phyloP scores from a whole-genome alignment of 2,329 filamentous ascomycete species.

The Paracoccidioides brasiliensis region DNA sequence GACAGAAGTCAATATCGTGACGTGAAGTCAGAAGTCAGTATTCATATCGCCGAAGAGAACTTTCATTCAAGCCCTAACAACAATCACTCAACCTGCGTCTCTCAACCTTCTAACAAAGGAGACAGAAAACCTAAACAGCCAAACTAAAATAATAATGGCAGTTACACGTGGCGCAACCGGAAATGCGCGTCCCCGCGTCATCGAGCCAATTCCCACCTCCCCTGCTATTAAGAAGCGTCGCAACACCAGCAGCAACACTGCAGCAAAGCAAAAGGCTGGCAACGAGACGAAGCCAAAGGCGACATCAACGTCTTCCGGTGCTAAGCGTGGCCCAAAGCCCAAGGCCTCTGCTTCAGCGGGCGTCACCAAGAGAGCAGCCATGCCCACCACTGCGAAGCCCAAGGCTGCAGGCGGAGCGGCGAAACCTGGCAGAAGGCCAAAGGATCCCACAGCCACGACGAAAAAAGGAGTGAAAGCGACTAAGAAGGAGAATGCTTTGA shows the following conservation, averaged over 20 bases:
- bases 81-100: too few species aligned
- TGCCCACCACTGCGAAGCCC: neutral
- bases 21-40: too few species aligned
- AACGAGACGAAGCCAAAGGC: neutral
- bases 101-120: neutral
- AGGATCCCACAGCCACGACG: neutral
- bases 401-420: neutral
- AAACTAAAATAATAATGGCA: neutral
- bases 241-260: neutral
- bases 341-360: neutral
- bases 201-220: constrained; percentile 2
- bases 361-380: neutral
- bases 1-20: too few species aligned
- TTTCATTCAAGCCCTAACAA: too few species aligned
- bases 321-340: neutral
- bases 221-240: constrained; percentile 1
- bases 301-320: neutral
- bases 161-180: constrained; percentile 4
- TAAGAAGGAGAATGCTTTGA: neutral
- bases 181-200: constrained; percentile 3
- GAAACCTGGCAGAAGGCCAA: neutral
- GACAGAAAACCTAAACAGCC: neutral
- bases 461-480: neutral
- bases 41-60: too few species aligned
- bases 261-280: neutral